Evolutionary conservation across 2,329 filamentous ascomycete species (phyloP), one percentile per base, ranked within the genome.

Genomic region (Lizonia empirigonia): DNA sequence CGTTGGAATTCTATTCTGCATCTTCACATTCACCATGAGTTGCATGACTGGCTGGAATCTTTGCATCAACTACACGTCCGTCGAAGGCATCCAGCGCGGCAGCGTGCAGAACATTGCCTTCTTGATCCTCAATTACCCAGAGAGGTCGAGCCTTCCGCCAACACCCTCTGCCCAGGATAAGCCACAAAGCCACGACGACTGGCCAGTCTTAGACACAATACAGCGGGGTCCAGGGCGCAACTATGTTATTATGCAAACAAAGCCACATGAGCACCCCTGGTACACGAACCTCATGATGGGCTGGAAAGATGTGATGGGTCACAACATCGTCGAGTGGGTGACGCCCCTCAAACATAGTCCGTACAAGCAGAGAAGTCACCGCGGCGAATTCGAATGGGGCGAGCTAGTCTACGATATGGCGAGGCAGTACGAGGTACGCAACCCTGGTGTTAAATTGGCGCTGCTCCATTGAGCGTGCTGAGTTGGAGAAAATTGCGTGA

Each of bases 21-120:
- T 96, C n/a, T 97, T 97, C 72, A 81, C 87, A 0, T 78, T 82
- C 18, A 84, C 86, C 45, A 96, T 97, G 91, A 81, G 86, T 2
- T 66, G 81, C 30, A 92, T 86, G 37, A 89, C 89, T 4, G 68
- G 87, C 30, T 84, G 87, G 56, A 86, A 91, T 63, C 82, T 87
- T 30, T 74, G 88, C 37, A 76, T 81, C 44, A 97, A 97, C 66
- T 80, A 86, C 37, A 96, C 92, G 1, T 95, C 91, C 15, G 87
- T 99, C 51, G 94, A 99, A 69, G 83, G 86, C 50, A 78, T 96
- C 20, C 58, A 78, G 79, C 48, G 82, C 78, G 55, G 80, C 76
- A 15, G 85, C 83, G 53, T 82, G 5, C 87, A 88, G 74, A 85
- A 86, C 42, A 76, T 97, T 24, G 92, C 93, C 1, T 83, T 97